Conservation (phyloP, 176 grass and related monocot species). For the Bothriochloa decipiens region DNA sequence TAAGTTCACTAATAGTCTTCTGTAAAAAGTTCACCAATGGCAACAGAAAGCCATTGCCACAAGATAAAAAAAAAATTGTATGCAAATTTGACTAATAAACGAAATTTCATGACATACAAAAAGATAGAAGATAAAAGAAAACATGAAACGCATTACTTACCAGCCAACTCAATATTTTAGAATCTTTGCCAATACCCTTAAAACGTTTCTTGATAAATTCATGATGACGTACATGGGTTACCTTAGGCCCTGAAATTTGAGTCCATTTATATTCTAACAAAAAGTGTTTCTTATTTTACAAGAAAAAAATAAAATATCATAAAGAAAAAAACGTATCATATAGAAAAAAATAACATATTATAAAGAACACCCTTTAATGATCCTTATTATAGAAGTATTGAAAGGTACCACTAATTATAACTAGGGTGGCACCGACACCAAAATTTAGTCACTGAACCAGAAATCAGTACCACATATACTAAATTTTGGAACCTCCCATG, state of each 20-base stretch:
- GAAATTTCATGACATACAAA: neutral
- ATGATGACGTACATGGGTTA: slow-evolving; percentile 48
- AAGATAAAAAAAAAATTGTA: neutral
- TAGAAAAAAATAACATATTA: neutral
- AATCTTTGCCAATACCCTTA: slow-evolving; percentile 83
- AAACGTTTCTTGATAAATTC: slow-evolving; percentile 90
- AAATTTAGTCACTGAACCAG: neutral
- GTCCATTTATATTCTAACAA: neutral
- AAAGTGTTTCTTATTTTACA: neutral
- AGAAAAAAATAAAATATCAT: slow-evolving; percentile 17
- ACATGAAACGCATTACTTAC: slow-evolving; percentile 58
- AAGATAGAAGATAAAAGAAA: slow-evolving; percentile 22
- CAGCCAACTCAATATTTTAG: slow-evolving; percentile 84
- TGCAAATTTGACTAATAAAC: neutral
- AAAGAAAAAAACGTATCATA: neutral
- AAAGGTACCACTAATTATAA: neutral
- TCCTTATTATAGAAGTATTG: neutral
- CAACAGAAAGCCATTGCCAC: neutral
- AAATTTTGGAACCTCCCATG: neutral
- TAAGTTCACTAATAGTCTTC: no score
- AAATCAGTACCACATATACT: neutral
- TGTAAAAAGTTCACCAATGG: neutral
- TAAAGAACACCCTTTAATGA: neutral
- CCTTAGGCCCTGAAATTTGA: slow-evolving; percentile 47
- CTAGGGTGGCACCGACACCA: neutral